phyloP scores from a whole-genome alignment of 1,284 basidiomycete genomes.

The Papiliotrema nemorosa region DNA sequence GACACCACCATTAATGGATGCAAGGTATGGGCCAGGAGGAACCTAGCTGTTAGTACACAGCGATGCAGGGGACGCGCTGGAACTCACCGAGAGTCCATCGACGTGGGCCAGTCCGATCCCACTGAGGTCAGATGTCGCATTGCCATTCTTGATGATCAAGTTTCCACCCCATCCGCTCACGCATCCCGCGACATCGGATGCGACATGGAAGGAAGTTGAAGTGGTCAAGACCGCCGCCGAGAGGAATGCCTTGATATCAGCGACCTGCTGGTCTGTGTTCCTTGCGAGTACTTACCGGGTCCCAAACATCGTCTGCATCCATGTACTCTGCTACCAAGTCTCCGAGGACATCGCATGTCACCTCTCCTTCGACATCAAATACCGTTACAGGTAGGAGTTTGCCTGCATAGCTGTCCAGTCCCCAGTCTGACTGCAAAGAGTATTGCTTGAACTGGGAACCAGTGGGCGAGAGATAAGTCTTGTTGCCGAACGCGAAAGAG shows the following conservation, averaged over 20 bases:
- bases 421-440: constrained; percentile 10
- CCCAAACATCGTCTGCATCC: constrained; percentile 25
- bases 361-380: constrained; percentile 20
- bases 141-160: constrained; percentile 21
- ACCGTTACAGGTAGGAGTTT: constrained; percentile 19
- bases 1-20: constrained; percentile 14
- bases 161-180: constrained; percentile 18
- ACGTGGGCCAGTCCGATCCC: constrained; percentile 16
- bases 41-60: constrained; percentile 10
- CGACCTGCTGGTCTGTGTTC: no score
- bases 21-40: constrained; percentile 31
- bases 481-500: constrained; percentile 19
- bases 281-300: constrained; percentile 16
- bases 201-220: constrained; percentile 15
- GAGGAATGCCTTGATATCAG: constrained; percentile 12
- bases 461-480: constrained; percentile 21
- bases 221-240: constrained; percentile 15
- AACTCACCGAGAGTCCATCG: constrained; percentile 1
- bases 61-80: no score
- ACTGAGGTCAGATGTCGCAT: constrained; percentile 16
- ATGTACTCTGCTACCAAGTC: constrained; percentile 15
- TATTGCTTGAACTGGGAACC: constrained; percentile 20
- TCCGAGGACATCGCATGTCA: constrained; percentile 25
- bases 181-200: constrained; percentile 17
- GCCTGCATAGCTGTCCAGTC: constrained; percentile 11